Base-by-base conservation (phyloP, 768 basidiomycete genomes). In the Dendrothele bispora region DNA sequence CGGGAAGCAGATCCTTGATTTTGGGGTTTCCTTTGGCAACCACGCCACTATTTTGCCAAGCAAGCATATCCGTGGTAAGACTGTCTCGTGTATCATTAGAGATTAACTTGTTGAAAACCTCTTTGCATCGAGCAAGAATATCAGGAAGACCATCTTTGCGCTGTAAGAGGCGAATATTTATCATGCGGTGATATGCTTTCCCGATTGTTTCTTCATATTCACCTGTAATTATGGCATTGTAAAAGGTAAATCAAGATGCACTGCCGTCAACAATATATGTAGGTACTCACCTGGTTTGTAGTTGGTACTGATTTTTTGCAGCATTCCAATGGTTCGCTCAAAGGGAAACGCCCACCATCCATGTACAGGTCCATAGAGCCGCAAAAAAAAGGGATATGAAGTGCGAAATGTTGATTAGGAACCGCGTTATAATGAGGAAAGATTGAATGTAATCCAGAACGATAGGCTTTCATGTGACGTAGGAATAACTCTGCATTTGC, bases 321-420 rank as follows among this genome's bases (percentile, higher is more conserved):
- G 35, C 11, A 15, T 18, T 0, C 65, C 58, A 5, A 67, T 61
- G 1, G 61, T 45, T 7, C 54, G 8, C 36, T 67, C 54, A 28
- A 65, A 58, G 1, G 57, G 53, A 26, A 60, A 67, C 51, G 60
- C 59, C 60, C 66, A 67, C 61, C 60, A 64, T 0, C 60, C 52
- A 36, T 58, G 60, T 11, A 62, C 47, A 1, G 62, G 61, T 0
- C 67, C 63, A 32, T 57, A 66, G 14, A 28, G 4, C 18, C 12
- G 10, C 57, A 41, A 14, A 61, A 61, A 2, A 37, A 10, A 0
- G 49, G 18, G 1, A 64, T 34, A 22, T 63, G 62, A 18, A 60
- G 40, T 1, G 48, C 49, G 17, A 43, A 27, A 25, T 63, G 61
- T 34, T 63, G 54, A 21, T 61, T 61, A 4, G 43, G 54, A 5